phyloP scores from a whole-genome alignment of 139 green algal genomes.

The Diplosphaera chodatii region DNA sequence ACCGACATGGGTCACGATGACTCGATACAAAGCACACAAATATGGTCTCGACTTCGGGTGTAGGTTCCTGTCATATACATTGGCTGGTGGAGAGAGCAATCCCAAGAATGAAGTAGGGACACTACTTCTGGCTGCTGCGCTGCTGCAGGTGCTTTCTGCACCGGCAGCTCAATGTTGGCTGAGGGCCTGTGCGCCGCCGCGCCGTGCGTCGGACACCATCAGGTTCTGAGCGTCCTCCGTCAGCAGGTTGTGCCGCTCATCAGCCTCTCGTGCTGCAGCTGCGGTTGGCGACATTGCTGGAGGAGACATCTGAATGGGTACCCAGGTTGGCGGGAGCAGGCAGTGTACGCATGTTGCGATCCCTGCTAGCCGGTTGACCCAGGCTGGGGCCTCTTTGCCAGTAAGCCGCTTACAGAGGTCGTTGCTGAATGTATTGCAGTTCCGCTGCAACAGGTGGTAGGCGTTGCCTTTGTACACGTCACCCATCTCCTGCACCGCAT shows the following conservation, averaged over 20 bases:
- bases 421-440: slow-evolving; percentile 51
- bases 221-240: no score
- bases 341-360: slow-evolving; percentile 80
- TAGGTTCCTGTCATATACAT: no score
- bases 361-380: slow-evolving; percentile 81
- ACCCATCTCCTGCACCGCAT: slow-evolving; percentile 65
- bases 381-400: slow-evolving; percentile 51
- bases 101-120: no score
- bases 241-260: not conserved
- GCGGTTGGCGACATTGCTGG: not conserved
- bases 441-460: slow-evolving; percentile 79
- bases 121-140: no score
- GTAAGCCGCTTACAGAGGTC: slow-evolving; percentile 64
- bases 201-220: not conserved
- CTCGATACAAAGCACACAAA: no score
- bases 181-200: not conserved
- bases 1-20: no score
- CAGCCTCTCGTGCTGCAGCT: not conserved
- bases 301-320: slow-evolving; percentile 34
- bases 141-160: no score
- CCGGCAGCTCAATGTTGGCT: not conserved
- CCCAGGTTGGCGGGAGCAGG: slow-evolving; percentile 65
- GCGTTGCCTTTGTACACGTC: slow-evolving; percentile 69
- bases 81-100: no score
- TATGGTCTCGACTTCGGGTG: no score